Evolutionary conservation across 352 stramenopile genomes (phyloP).

Genomic region (Blastocystis sp.): DNA sequence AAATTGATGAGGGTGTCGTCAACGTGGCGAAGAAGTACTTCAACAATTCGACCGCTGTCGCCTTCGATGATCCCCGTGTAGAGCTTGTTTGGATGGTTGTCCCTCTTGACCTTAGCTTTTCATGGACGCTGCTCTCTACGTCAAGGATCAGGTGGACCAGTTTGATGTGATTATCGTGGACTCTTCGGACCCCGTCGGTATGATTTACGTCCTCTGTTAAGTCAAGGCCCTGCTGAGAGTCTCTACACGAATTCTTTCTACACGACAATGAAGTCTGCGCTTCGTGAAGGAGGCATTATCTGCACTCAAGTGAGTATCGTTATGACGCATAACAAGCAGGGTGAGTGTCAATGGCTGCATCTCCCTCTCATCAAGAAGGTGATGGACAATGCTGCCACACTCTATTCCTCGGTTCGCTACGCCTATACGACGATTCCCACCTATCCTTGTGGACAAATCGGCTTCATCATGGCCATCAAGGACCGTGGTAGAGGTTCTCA

Average conservation of each 20-base stretch:
- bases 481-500: constrained; percentile 28
- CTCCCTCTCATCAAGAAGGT: constrained; percentile 90
- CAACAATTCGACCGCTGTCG: constrained; percentile 76
- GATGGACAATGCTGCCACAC: constrained; percentile 75
- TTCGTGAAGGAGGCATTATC: constrained; percentile 71
- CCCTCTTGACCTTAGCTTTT: constrained; percentile 62
- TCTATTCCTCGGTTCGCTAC: constrained; percentile 92
- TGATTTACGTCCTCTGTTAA: not conserved
- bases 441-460: constrained; percentile 97
- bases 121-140: constrained; percentile 80
- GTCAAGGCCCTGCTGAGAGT: constrained; percentile 77
- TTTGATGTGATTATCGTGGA: constrained; percentile 96
- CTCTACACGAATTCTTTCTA: constrained; percentile 90
- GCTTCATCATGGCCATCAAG: constrained; percentile 80
- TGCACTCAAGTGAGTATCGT: constrained; percentile 67
- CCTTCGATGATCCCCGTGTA: constrained; percentile 88
- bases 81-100: constrained; percentile 68
- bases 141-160: constrained; percentile 69
- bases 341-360: constrained; percentile 96
- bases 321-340: constrained; percentile 65
- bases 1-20: constrained; percentile 96
- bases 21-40: constrained; percentile 87
- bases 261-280: constrained; percentile 80
- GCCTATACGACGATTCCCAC: constrained; percentile 96
- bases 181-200: constrained; percentile 84